Evolutionary conservation across 169 alveolate genomes (phyloP).

Genomic region (Eimeria brunetti): DNA sequence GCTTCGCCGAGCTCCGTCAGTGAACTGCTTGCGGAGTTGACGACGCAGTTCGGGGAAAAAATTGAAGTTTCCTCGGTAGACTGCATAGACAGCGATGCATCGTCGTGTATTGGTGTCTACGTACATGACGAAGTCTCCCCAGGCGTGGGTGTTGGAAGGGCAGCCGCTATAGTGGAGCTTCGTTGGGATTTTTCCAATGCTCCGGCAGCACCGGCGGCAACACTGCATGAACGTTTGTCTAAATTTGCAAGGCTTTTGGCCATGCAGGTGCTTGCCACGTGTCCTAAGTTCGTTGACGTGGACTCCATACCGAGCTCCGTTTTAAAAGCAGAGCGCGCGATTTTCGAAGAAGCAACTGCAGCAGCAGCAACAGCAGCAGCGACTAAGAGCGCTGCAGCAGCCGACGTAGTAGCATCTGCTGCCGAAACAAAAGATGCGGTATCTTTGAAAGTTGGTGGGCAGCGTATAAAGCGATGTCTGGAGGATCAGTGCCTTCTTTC

Average conservation of each 20-base stretch:
- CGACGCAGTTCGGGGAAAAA: conserved; percentile 43
- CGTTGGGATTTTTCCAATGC: background rate
- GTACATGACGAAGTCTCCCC: conserved; percentile 31
- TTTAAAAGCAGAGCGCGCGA: conserved; percentile 7
- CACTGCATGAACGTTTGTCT: background rate
- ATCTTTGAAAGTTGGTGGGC: background rate
- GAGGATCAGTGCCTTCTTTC: conserved; percentile 44
- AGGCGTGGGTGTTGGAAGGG: conserved; percentile 42
- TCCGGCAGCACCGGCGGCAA: background rate
- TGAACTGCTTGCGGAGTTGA: conserved; percentile 14
- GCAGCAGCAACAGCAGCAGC: background rate
- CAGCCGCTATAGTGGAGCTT: conserved; percentile 34
- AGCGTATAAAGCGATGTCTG: background rate
- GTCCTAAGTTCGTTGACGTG: background rate
- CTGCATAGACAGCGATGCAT: background rate
- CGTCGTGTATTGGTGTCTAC: conserved; percentile 14
- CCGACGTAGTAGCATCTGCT: background rate
- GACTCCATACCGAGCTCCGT: conserved; percentile 9
- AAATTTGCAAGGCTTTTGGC: conserved; percentile 50
- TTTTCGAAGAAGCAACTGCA: background rate
- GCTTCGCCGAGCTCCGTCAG: background rate
- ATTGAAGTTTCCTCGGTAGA: background rate
- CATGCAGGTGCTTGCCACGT: conserved; percentile 45
- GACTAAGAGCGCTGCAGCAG: background rate
- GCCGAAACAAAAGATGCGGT: background rate